Evolutionary conservation across 345 rosid genomes (phyloP).

Genomic region (Euphorbia lathyris): DNA sequence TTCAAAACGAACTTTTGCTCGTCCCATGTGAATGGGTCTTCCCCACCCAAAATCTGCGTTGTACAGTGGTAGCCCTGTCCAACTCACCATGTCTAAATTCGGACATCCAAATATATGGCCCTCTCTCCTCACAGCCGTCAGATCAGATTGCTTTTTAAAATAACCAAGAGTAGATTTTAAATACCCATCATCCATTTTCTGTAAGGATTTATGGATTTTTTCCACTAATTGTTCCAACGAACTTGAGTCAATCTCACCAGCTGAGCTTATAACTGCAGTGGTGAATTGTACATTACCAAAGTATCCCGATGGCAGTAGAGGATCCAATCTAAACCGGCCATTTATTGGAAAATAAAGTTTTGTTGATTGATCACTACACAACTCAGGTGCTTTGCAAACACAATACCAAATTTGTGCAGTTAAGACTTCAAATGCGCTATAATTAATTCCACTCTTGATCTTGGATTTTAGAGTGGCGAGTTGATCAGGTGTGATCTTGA

Average conservation of each 20-base stretch:
- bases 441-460: neutral
- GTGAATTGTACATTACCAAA: no score
- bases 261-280: constrained; percentile 10
- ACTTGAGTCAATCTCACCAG: constrained; percentile 29
- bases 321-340: constrained; percentile 41
- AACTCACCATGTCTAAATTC: constrained; percentile 19
- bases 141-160: constrained; percentile 2
- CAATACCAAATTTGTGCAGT: constrained; percentile 37
- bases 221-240: constrained; percentile 23
- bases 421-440: constrained; percentile 15
- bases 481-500: constrained; percentile 20
- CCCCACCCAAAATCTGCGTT: constrained; percentile 25
- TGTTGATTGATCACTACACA: constrained; percentile 19
- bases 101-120: neutral
- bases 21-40: neutral
- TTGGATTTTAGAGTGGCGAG: constrained; percentile 22
- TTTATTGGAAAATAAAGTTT: constrained; percentile 18
- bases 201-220: constrained; percentile 21
- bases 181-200: constrained; percentile 34
- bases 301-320: constrained; percentile 40
- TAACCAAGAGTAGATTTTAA: constrained; percentile 33
- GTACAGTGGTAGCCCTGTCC: constrained; percentile 15
- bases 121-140: neutral
- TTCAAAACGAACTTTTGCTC: neutral
- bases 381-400: constrained; percentile 22